Base-by-base conservation (phyloP, 805 yeast genomes). In the Saccharomycopsis fodiens region DNA sequence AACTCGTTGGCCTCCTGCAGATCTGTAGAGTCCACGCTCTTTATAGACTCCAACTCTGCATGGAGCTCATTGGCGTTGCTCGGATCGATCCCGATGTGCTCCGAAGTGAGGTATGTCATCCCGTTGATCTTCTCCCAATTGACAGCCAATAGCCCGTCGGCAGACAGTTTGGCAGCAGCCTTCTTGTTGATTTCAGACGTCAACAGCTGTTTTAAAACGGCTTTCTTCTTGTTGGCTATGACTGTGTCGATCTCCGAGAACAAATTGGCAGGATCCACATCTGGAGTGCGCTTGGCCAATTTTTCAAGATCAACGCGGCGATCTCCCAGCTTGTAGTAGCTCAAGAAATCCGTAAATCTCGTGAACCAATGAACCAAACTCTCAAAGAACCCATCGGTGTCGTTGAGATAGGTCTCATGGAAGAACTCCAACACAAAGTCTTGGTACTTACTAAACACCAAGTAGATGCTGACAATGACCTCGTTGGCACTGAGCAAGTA, bases 341-440 rank as follows among this genome's bases (percentile, higher is more conserved):
- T 73, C 42, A 89, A 64, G 51, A 85, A 76, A 10, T 67, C 65
- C 22, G 88, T 65, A 43, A 87, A 77, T 16, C 69, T 66, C 48
- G 83, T 78, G 38, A 86, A 68, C 97, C 97, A 91, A 4, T 62
- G 61, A 38, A 86, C 71, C 43, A 93, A 64, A 3, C 79, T 78
- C 42, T 79, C 77, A 63, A 91, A 91, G 3, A 91, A 64, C 3
- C 79, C 75, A 27, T 75, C 74, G 31, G 77, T 68, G 57, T 91
- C 97, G 52, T 84, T 78, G n/a, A 71, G 51, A 60, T 89, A 88
- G n/a, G 88, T 75, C 44, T 83, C 79, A 57, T 86, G 91, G 47
- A 91, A 70, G 57, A 91, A 93, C 44, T 67, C 67, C 68, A 85
- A 85, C 40, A 85, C 70, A 10, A 80, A 70, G 46, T 76, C 78